Conservation (phyloP, 768 basidiomycete genomes). For the Suillus sp. region DNA sequence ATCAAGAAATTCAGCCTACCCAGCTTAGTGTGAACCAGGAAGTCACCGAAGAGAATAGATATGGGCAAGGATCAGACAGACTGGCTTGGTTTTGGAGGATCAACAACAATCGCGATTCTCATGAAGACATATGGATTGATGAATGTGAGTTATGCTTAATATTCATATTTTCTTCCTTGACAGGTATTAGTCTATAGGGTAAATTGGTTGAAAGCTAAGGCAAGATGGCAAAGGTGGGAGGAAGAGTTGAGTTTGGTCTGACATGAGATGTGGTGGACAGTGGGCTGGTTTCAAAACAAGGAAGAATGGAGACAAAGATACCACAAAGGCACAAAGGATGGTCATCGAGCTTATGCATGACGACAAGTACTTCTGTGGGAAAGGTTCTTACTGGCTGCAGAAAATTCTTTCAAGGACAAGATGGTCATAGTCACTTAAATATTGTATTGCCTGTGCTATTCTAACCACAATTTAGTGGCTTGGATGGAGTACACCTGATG, state of each 20-base stretch:
- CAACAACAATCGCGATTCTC: too few relatives aligned
- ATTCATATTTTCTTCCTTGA: background rate
- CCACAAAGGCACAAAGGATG: background rate
- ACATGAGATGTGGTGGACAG: conserved; percentile 26
- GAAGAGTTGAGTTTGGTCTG: conserved; percentile 21
- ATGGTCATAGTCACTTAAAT: background rate
- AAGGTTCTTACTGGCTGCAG: background rate
- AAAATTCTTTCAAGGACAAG: background rate
- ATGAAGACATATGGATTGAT: conserved; percentile 1
- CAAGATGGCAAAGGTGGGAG: conserved; percentile 21
- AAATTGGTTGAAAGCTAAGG: conserved; percentile 19
- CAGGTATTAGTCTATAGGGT: conserved; percentile 11
- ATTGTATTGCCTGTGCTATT: too few relatives aligned
- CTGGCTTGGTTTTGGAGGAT: too few relatives aligned
- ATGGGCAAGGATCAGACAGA: too few relatives aligned
- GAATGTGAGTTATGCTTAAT: conserved; percentile 4
- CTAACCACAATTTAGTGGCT: too few relatives aligned
- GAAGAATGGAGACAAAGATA: conserved; percentile 1
- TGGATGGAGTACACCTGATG: too few relatives aligned
- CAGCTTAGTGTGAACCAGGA: too few relatives aligned
- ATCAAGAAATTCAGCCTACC: too few relatives aligned
- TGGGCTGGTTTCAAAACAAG: conserved; percentile 14
- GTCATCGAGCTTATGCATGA: conserved; percentile 5
- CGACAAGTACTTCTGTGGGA: background rate
- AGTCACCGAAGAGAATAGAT: too few relatives aligned